A percentile compares a stretch with the other conserved stretches of the same genome.
Conservation (phyloP, 176 grass and related monocot genomes). For the Oryza meyeriana region DNA sequence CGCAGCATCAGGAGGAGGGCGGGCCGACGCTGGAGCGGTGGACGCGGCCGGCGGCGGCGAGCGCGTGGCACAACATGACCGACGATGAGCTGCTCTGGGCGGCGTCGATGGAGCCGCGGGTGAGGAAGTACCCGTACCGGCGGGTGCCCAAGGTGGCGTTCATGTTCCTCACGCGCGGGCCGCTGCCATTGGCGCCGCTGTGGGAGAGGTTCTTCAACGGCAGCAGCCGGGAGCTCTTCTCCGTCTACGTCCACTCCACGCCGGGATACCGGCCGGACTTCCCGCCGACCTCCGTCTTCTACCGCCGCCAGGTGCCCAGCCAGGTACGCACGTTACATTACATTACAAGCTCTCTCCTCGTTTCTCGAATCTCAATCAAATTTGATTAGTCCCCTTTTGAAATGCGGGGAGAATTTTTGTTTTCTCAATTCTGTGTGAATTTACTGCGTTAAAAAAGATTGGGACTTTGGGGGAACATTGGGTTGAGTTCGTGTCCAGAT, state of each 20-base stretch:
- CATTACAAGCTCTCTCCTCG: no score
- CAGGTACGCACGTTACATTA: no score
- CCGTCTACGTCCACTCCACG: conserved; percentile 76
- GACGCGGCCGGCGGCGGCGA: conserved; percentile 21
- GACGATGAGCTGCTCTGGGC: conserved; percentile 89
- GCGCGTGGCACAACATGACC: conserved; percentile 68
- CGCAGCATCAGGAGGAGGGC: neutral
- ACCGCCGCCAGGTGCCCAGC: conserved; percentile 73
- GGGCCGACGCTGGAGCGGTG: conserved; percentile 2
- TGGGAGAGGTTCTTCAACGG: conserved; percentile 84
- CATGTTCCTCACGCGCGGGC: conserved; percentile 87
- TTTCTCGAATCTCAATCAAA: neutral
- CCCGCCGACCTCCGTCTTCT: conserved; percentile 57
- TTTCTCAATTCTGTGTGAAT: neutral
- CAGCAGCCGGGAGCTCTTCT: conserved; percentile 18
- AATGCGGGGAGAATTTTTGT: neutral
- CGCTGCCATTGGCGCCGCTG: conserved; percentile 64
- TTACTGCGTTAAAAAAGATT: neutral
- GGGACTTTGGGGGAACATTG: neutral
- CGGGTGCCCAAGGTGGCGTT: conserved; percentile 81
- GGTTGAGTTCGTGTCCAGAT: no score
- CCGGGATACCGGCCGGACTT: conserved; percentile 55
- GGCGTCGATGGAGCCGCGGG: conserved; percentile 57
- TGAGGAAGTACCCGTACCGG: conserved; percentile 33
- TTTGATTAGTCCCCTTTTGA: neutral